Evolutionary conservation across 495 filamentous ascomycete genomes (phyloP).

Genomic region (Wilcoxina mikolae): DNA sequence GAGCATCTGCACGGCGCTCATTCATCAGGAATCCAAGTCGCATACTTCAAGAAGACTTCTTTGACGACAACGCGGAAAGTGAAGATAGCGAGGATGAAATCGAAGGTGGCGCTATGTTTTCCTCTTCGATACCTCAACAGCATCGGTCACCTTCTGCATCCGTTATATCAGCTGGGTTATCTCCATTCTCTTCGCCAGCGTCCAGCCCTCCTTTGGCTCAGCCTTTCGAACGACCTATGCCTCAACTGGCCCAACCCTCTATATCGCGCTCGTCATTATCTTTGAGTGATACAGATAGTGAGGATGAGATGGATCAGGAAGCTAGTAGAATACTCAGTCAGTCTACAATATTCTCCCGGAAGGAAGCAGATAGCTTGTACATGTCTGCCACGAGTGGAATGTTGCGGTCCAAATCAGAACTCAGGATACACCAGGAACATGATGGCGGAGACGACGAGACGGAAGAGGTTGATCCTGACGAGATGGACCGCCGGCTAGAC

Average conservation of each 20-base stretch:
- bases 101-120: conserved; percentile 19
- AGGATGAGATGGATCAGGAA: conserved; percentile 32
- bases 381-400: conserved; percentile 54
- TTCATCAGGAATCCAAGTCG: not conserved
- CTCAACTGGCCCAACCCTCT: not conserved
- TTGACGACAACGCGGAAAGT: conserved; percentile 17
- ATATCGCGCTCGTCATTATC: not conserved
- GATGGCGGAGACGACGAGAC: conserved; percentile 14
- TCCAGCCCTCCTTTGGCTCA: not conserved
- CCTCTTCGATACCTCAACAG: conserved; percentile 5
- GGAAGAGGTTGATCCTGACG: conserved; percentile 25
- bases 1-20: not conserved
- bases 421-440: conserved; percentile 17
- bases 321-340: conserved; percentile 30
- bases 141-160: conserved; percentile 1
- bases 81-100: conserved; percentile 24
- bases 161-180: not conserved
- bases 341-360: conserved; percentile 73
- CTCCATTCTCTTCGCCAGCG: not conserved
- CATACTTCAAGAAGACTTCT: not conserved
- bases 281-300: conserved; percentile 36
- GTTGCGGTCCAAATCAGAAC: conserved; percentile 27
- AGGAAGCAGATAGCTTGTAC: conserved; percentile 93
- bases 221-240: not conserved
- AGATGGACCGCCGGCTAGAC: conserved; percentile 20